These are phyloP conservation scores for Xylaria sp. DNA, from an alignment of 2,329 filamentous ascomycete genomes.

Conservation along the genomic window DNA sequence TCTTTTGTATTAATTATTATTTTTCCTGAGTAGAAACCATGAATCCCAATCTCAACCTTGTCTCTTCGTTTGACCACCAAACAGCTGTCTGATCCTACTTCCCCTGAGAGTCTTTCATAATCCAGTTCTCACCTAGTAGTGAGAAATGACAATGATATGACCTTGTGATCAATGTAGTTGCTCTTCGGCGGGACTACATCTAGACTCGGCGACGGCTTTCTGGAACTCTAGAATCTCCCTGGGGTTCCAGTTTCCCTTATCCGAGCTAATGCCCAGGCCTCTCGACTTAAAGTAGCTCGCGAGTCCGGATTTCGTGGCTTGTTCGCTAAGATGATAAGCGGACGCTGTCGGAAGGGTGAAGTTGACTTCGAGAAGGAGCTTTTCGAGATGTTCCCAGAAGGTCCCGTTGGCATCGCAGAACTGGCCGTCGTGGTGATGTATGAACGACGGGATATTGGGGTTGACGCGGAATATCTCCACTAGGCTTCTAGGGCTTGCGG, in stretches of 20 bases:
- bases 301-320: conserved; percentile 28
- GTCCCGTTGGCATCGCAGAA: conserved; percentile 27
- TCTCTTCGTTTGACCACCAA: neutral
- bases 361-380: conserved; percentile 12
- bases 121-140: neutral
- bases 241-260: conserved; percentile 31
- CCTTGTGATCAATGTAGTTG: neutral
- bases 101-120: neutral
- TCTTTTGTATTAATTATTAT: neutral
- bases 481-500: conserved; percentile 22
- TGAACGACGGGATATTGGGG: conserved; percentile 32
- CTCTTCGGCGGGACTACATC: neutral
- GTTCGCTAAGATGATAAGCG: conserved; percentile 2
- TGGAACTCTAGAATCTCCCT: conserved; percentile 27
- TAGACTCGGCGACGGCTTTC: neutral
- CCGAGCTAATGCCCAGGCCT: neutral
- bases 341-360: conserved; percentile 13
- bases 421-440: conserved; percentile 10
- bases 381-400: conserved; percentile 31
- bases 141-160: neutral
- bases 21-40: neutral
- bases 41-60: neutral
- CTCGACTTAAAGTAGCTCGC: conserved; percentile 4
- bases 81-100: neutral
- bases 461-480: conserved; percentile 27